phyloP scores from a whole-genome alignment of 495 filamentous ascomycete species.

The Haplographium delicatum region DNA sequence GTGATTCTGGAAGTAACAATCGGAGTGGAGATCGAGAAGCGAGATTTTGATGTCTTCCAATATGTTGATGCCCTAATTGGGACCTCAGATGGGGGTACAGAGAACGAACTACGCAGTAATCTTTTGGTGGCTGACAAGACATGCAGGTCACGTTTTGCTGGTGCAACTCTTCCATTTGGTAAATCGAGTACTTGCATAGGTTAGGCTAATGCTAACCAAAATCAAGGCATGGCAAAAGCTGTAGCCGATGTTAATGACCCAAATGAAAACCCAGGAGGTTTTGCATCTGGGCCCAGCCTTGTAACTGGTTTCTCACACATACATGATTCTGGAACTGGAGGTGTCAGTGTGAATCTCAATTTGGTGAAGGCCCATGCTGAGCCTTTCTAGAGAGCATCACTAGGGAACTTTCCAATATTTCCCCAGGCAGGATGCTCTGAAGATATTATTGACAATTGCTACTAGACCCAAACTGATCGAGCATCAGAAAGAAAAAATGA shows the following conservation, averaged over 20 bases:
- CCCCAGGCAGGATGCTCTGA: constrained; percentile 57
- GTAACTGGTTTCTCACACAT: constrained; percentile 68
- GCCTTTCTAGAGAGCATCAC: constrained; percentile 37
- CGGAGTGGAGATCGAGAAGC: too few species aligned
- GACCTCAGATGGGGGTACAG: constrained; percentile 26
- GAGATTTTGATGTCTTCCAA: constrained; percentile 11
- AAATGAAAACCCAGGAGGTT: constrained; percentile 55
- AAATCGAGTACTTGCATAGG: background rate
- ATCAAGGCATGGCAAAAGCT: constrained; percentile 69
- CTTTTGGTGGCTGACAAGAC: too few species aligned
- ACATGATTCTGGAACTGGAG: constrained; percentile 72
- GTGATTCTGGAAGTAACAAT: too few species aligned
- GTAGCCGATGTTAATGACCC: constrained; percentile 55
- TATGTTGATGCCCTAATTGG: constrained; percentile 52
- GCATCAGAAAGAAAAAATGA: constrained; percentile 24
- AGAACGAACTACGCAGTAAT: constrained; percentile 57
- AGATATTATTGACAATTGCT: constrained; percentile 59
- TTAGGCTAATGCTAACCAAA: background rate
- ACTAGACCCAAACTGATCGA: constrained; percentile 44
- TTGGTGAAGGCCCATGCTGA: background rate
- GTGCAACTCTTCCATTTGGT: constrained; percentile 68
- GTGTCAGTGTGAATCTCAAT: constrained; percentile 28
- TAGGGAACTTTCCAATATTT: constrained; percentile 75
- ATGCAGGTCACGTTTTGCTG: too few species aligned
- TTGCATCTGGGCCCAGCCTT: constrained; percentile 54